These are phyloP conservation scores for Larix kaempferi DNA, from an alignment of 75 land plant species.

Conservation along the genomic window DNA sequence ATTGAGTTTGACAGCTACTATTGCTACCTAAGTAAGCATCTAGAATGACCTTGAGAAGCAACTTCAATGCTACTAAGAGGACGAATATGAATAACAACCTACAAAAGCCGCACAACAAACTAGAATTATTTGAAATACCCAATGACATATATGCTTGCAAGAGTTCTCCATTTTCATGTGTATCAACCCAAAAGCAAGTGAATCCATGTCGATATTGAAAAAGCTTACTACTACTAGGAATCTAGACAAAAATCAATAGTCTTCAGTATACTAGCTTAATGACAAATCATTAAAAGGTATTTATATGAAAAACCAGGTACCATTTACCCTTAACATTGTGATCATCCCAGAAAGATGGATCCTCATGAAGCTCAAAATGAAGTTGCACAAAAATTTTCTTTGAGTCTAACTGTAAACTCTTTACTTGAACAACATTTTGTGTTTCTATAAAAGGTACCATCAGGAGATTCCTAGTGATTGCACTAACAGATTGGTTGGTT, in stretches of 20 bases:
- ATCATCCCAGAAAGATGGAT: conserved; percentile 88
- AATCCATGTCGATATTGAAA: not conserved
- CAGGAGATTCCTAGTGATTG: not conserved
- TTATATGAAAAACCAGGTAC: not conserved
- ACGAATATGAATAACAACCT: conserved; percentile 86
- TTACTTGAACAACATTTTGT: not conserved
- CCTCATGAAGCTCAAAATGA: conserved; percentile 69
- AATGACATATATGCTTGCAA: not conserved
- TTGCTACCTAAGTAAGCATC: not conserved
- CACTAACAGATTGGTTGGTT: not conserved
- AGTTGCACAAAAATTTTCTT: conserved; percentile 4
- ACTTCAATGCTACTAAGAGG: conserved; percentile 76
- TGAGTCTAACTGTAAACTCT: conserved; percentile 2
- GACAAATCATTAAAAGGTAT: not conserved
- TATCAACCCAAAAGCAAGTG: not conserved
- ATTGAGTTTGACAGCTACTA: no score
- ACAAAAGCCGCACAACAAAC: not conserved
- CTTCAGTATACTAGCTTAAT: not conserved
- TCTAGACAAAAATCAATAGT: not conserved
- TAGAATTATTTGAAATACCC: not conserved
- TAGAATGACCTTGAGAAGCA: conserved; percentile 70
- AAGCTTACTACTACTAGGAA: not conserved
- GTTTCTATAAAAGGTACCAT: not conserved
- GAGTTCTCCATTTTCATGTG: not conserved
- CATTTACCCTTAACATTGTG: conserved; percentile 72